phyloP scores from a whole-genome alignment of 1,139 yeast species.

The Taphrina populina region DNA sequence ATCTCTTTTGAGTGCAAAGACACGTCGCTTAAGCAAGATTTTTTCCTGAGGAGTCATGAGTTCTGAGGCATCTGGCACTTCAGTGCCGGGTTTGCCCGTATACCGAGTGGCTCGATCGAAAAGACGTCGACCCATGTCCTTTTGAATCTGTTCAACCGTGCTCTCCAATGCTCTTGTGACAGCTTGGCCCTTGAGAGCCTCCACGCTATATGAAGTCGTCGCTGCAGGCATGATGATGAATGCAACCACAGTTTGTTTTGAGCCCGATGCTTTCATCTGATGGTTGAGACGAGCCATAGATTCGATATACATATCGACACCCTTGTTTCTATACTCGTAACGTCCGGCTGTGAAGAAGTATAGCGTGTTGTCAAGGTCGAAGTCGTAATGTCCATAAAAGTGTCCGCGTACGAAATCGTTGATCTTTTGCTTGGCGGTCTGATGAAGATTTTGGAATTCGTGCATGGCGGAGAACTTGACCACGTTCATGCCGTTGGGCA shows the following conservation, averaged over 20 bases:
- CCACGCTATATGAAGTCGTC: constrained; percentile 90
- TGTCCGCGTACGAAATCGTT: constrained; percentile 95
- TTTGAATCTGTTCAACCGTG: constrained; percentile 85
- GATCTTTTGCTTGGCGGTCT: constrained; percentile 83
- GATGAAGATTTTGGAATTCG: constrained; percentile 96
- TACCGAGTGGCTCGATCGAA: constrained; percentile 87
- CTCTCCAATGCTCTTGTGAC: constrained; percentile 87
- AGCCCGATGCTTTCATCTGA: constrained; percentile 72
- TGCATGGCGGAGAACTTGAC: constrained; percentile 96
- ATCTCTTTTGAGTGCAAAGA: constrained; percentile 85
- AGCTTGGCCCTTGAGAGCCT: constrained; percentile 93
- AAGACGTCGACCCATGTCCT: constrained; percentile 79
- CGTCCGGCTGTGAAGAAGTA: constrained; percentile 97
- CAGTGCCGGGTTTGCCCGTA: constrained; percentile 59
- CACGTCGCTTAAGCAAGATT: constrained; percentile 85
- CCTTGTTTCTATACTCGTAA: constrained; percentile 94
- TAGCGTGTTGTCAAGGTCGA: constrained; percentile 87
- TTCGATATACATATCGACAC: constrained; percentile 93
- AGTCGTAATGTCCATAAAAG: constrained; percentile 93
- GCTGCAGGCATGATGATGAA: constrained; percentile 97
- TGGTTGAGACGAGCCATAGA: constrained; percentile 91
- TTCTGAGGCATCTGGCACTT: constrained; percentile 69
- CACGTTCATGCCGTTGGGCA: constrained; percentile 94
- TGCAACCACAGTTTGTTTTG: constrained; percentile 94
- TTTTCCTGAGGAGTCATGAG: constrained; percentile 84